Base-by-base conservation (phyloP, 768 basidiomycete genomes). In the Punctularia strigosozonata region DNA sequence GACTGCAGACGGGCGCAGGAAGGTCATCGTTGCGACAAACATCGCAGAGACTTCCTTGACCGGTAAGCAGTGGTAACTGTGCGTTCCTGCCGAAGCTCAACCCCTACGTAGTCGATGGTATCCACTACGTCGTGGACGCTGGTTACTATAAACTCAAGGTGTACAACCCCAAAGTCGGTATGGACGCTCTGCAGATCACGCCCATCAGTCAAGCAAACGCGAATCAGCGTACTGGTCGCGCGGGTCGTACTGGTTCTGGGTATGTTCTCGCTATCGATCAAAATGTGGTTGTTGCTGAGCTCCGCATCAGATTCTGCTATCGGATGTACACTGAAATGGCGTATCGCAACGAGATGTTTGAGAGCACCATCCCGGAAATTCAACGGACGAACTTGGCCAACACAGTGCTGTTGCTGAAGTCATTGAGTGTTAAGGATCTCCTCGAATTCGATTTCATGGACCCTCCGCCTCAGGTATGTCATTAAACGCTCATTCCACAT, bases 401-500 rank as follows among this genome's bases (percentile, higher is more conserved):
- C 52, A 99, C 94, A 0, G 95, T 98, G 0, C 61, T 98, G 17
- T 61, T 98, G 25, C 69, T 99, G 42, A 99, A 98, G 56, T 92
- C 92, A 3, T 68, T 99, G 4, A 94, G 95, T 7, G 95, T 99
- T 30, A 95, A 95, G 66, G 90, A 98, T 55, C 61, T 97, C 30
- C 71, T 99, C 17, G 94, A 99, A 60, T 99, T 98, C 53, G 94
- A 98, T 60, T 99, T 99, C 55, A 98, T 99, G 95, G 95, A 99
- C 56, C 95, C 95, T n/a, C 95, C 95, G 17, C 95, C 95, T n/a
- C 91, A 94, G 71, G 87, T 81, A 49, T 39, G 58, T 47, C 34
- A 15, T 35, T 22, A 35, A 20, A 8, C 30, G 13, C 22, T 26
- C 26, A 13, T 15, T 22, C 1, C 7, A 10, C 8, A 36, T 24